Conservation (phyloP, 2,329 filamentous ascomycete species). For the Fusarium sp. region DNA sequence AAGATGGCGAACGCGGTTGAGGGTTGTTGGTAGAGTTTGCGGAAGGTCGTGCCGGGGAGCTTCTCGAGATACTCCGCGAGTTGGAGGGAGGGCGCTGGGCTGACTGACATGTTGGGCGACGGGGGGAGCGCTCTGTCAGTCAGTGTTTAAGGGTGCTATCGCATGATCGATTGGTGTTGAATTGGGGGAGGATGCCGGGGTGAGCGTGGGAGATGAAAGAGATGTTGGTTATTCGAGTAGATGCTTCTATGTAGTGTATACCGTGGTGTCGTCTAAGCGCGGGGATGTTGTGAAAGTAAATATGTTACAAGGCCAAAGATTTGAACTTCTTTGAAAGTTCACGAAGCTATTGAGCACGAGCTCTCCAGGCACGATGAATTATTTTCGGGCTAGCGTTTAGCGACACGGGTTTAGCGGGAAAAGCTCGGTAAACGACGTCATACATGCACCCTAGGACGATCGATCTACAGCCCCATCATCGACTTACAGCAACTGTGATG, state of each 20-base stretch:
- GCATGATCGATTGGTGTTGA: slow-evolving; percentile 33
- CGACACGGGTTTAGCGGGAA: neutral
- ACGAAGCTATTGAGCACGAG: slow-evolving; percentile 22
- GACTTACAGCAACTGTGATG: neutral
- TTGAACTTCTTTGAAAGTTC: neutral
- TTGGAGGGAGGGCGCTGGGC: slow-evolving; percentile 60
- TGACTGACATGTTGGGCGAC: slow-evolving; percentile 57
- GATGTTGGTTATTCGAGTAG: too few relatives aligned
- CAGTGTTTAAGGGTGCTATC: slow-evolving; percentile 35
- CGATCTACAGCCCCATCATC: neutral
- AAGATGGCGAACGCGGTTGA: slow-evolving; percentile 96
- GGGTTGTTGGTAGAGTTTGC: slow-evolving; percentile 92
- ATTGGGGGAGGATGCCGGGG: neutral
- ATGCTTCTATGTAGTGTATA: neutral
- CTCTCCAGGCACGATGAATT: slow-evolving; percentile 26
- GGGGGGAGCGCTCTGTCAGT: slow-evolving; percentile 41
- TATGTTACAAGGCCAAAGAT: neutral
- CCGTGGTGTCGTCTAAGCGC: neutral
- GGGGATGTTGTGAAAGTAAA: accelerated
- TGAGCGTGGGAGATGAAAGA: neutral
- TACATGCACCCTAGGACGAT: slow-evolving; percentile 11
- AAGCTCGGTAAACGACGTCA: slow-evolving; percentile 31
- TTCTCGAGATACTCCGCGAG: slow-evolving; percentile 92
- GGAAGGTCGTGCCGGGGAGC: slow-evolving; percentile 88
- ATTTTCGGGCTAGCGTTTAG: slow-evolving; percentile 15